Evolutionary conservation across 805 yeast genomes (phyloP).

Genomic region (Tetrapisispora nanseiensis): DNA sequence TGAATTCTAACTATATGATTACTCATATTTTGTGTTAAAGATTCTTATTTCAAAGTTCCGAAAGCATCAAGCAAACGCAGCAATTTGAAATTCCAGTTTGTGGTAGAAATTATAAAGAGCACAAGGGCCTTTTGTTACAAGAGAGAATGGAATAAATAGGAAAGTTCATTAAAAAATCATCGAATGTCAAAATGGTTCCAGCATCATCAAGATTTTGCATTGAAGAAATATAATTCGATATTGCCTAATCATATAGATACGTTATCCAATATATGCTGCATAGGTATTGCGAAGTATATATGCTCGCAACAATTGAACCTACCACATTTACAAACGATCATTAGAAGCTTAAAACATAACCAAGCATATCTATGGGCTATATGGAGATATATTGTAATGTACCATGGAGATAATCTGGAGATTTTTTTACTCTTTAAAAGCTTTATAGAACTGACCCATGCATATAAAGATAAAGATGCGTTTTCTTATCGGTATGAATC

Average conservation of each 20-base stretch:
- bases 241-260: too few relatives aligned
- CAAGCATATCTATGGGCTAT: not conserved
- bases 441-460: too few relatives aligned
- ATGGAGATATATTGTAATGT: conserved; percentile 1
- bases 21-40: too few relatives aligned
- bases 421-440: not conserved
- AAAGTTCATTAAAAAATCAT: not conserved
- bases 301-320: not conserved
- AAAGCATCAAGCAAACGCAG: too few relatives aligned
- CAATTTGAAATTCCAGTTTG: too few relatives aligned
- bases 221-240: too few relatives aligned
- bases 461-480: not conserved
- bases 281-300: not conserved
- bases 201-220: not conserved
- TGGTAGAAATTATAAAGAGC: not conserved
- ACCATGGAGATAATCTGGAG: conserved; percentile 3
- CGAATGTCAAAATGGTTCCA: conserved; percentile 1
- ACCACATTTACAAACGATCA: not conserved
- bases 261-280: not conserved
- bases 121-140: not conserved
- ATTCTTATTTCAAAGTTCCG: too few relatives aligned
- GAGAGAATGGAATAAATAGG: not conserved
- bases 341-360: not conserved
- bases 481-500: not conserved
- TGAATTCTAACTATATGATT: too few relatives aligned